Base-by-base conservation (phyloP, 2,329 filamentous ascomycete genomes). In the Colletotrichum noveboracense region DNA sequence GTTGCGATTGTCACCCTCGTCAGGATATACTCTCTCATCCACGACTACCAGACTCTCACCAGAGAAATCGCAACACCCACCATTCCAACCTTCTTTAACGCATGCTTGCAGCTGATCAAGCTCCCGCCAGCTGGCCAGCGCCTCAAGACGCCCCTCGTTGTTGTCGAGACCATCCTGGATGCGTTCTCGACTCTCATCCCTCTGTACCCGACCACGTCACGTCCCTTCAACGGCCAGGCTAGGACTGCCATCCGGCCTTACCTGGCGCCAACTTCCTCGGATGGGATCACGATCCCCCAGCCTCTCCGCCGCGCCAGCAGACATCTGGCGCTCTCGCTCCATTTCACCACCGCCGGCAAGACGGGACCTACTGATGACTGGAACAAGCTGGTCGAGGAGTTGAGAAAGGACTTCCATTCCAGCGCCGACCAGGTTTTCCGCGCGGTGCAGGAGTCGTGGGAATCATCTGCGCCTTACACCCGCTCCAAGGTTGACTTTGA, bases 41-140 rank as follows among this genome's bases (percentile, higher is more conserved):
- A 96, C 81, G 92, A 93, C 48, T 96, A 96, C 81, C 95, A 94
- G 75, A 97, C 95, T 10, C 88, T 98, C 69, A 89, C 96, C 60
- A 91, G 96, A 79, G 96, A 98, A 82, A 95, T 98, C 76, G 96
- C 94, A 1, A 98, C 96, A 0, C 95, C 95, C 4, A 94, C 92
- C 5, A 86, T 98, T 24, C 92, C 95, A 2, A 86, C 90, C 2
- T 98, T 96, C 80, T 89, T 96, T 61, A 92, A 91, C 1, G 89
- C 93, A 5, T 95, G 94, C 79, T 84, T 98, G 60, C 92, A 93
- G 79, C 88, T 96, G 60, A 85, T 91, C 81, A 88, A 92, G 78
- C 82, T 85, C 1, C 83, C 86, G 0, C 77, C 81, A 5, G 83
- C 87, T 4, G 84, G 83, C 30, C 85, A 86, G 78, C 78, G 81